phyloP scores from a whole-genome alignment of 1,284 basidiomycete genomes.

The Rhizoctonia solani region DNA sequence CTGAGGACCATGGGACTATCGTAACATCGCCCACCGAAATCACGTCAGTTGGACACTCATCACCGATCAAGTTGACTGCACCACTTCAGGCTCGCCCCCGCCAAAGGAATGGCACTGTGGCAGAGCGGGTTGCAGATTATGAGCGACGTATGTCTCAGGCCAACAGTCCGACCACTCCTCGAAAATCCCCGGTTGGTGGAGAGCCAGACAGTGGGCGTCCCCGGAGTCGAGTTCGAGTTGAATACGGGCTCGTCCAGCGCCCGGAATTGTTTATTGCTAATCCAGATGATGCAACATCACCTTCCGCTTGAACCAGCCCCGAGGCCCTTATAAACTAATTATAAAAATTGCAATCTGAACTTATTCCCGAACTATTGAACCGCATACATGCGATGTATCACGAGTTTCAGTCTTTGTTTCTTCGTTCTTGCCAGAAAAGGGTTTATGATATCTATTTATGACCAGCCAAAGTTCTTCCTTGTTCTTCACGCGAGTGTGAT shows the following conservation, averaged over 20 bases:
- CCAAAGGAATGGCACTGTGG: conserved; percentile 44
- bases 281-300: conserved; percentile 51
- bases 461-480: neutral
- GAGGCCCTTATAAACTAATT: neutral
- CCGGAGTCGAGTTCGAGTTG: conserved; percentile 45
- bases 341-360: neutral
- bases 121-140: conserved; percentile 49
- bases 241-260: conserved; percentile 61
- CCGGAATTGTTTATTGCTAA: conserved; percentile 64
- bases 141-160: conserved; percentile 48
- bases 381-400: conserved; percentile 20
- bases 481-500: neutral
- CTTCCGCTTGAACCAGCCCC: neutral
- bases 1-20: conserved; percentile 25
- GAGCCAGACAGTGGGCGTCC: conserved; percentile 41
- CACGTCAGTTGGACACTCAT: conserved; percentile 9
- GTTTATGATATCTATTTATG: neutral
- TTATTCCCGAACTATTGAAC: neutral
- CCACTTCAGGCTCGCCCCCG: conserved; percentile 36
- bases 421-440: neutral
- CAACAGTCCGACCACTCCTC: conserved; percentile 34
- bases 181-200: conserved; percentile 45
- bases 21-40: conserved; percentile 25
- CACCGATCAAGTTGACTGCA: neutral
- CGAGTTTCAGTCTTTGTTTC: neutral